phyloP scores from a whole-genome alignment of 345 rosid genomes.

The Ceriops zippeliana region DNA sequence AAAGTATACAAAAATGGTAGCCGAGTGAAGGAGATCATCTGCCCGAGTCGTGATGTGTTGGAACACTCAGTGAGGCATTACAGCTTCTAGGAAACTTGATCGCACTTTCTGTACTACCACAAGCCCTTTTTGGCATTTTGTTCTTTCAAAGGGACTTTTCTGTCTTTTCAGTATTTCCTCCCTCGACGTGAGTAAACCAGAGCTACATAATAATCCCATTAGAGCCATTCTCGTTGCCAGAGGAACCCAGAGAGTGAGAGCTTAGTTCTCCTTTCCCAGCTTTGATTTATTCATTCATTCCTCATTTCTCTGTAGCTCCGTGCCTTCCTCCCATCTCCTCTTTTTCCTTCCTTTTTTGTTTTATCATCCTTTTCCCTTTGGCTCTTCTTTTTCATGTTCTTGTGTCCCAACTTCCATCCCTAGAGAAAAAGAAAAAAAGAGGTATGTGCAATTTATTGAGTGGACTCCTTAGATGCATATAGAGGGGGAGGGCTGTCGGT shows the following conservation, averaged over 20 bases:
- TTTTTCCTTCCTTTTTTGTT: not conserved
- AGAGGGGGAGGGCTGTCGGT: conserved; percentile 33
- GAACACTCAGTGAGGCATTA: conserved; percentile 96
- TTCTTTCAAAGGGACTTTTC: conserved; percentile 28
- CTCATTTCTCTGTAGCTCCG: conserved; percentile 49
- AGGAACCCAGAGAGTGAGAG: conserved; percentile 45
- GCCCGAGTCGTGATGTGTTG: conserved; percentile 81
- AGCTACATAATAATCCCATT: conserved; percentile 37
- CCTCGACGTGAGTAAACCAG: conserved; percentile 35
- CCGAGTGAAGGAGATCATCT: conserved; percentile 82
- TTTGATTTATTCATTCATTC: conserved; percentile 61
- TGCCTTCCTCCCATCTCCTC: conserved; percentile 22
- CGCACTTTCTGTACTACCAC: conserved; percentile 18
- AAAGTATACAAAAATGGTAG: conserved; percentile 82
- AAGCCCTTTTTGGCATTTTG: conserved; percentile 11
- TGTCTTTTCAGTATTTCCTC: conserved; percentile 23
- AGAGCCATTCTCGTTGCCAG: conserved; percentile 31
- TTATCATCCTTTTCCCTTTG: conserved; percentile 3
- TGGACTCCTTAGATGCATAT: conserved; percentile 22
- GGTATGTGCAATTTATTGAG: conserved; percentile 38
- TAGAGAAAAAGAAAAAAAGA: not conserved
- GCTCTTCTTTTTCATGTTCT: conserved; percentile 29
- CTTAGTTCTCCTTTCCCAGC: conserved; percentile 44
- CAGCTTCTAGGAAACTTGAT: conserved; percentile 52
- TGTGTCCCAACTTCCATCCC: conserved; percentile 28